Base-by-base conservation (phyloP, 2,329 filamentous ascomycete genomes). In the Calonectria naviculata region DNA sequence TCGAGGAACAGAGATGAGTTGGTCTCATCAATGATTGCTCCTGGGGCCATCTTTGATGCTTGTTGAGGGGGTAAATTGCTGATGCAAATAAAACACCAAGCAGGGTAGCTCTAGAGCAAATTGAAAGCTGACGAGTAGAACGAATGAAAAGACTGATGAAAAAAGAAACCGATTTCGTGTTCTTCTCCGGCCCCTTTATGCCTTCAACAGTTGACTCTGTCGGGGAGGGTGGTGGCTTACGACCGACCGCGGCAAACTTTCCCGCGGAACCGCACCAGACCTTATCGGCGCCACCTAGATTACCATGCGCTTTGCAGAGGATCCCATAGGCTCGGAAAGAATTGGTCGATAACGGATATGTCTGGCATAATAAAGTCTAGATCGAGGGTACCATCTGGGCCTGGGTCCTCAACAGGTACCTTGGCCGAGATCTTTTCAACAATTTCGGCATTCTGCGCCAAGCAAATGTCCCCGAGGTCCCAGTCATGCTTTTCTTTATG, bases 381-480 rank as follows among this genome's bases (percentile, higher is more conserved):
- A 21, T 78, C 74, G 4, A 73, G 68, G 28, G 70, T 42, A 9
- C 71, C 73, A 15, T 74, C 74, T 10, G 58, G 47, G 1, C 62
- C 71, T 24, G 60, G 71, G 17, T 78, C 78, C 28, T 79, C 73
- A 6, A 75, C 73, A 15, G 76, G 75, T 5, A 73, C 76, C 44
- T 81, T 79, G 6, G 78, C 76, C 12, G 83, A 71, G 3, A 87
- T 77, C 73, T 84, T 88, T 34, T 88, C 85, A 0, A 89, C 80
- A 15, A 88, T 76, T 13, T 88, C 86, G 7, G 81, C 78, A 71
- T 88, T 85, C 58, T 88, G 85, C 0, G 83, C 81, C 1, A 89
- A 77, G 70, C 87, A 89, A 5, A 87, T 82, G 58, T 89, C 87
- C 0, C 83, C 87, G 1, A 89, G 78, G 70, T 89, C 87, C 88